A percentile compares a stretch with the other conserved stretches of the same genome.
phyloP scores from a whole-genome alignment of 257 asterid genomes.

The Jaltomata sinuosa region DNA sequence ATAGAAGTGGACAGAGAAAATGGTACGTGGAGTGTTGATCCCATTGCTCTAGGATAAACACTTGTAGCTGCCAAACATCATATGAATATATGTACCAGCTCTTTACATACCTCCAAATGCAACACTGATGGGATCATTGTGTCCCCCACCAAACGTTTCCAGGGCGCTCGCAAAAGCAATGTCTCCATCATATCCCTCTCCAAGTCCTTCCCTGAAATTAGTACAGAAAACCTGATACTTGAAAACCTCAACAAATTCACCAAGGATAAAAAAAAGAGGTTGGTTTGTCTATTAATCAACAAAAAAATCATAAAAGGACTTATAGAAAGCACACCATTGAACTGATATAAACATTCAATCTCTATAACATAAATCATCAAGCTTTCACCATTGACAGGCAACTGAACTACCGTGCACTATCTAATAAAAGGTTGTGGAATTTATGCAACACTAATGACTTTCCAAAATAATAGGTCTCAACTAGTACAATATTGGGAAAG shows the following conservation, averaged over 20 bases:
- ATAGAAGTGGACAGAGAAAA: neutral
- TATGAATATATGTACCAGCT: neutral
- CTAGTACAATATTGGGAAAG: neutral
- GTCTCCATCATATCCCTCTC: constrained; percentile 98
- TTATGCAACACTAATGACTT: neutral
- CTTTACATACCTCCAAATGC: constrained; percentile 82
- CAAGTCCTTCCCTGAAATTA: constrained; percentile 87
- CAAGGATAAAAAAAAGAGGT: neutral
- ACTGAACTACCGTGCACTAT: neutral
- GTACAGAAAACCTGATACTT: constrained; percentile 10
- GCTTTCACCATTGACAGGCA: neutral
- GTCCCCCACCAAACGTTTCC: constrained; percentile 98
- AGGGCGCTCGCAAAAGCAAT: constrained; percentile 93
- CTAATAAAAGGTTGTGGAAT: neutral
- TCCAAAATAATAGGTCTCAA: neutral
- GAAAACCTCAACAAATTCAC: neutral
- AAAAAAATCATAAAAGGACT: neutral
- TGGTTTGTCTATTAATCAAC: neutral
- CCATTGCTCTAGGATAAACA: neutral
- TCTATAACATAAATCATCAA: neutral
- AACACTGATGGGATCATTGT: constrained; percentile 96
- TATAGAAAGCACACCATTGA: neutral
- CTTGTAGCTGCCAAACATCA: neutral
- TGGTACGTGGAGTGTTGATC: neutral
- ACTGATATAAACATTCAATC: neutral